phyloP scores from a whole-genome alignment of 1,139 yeast species.

The Candida gigantensis region DNA sequence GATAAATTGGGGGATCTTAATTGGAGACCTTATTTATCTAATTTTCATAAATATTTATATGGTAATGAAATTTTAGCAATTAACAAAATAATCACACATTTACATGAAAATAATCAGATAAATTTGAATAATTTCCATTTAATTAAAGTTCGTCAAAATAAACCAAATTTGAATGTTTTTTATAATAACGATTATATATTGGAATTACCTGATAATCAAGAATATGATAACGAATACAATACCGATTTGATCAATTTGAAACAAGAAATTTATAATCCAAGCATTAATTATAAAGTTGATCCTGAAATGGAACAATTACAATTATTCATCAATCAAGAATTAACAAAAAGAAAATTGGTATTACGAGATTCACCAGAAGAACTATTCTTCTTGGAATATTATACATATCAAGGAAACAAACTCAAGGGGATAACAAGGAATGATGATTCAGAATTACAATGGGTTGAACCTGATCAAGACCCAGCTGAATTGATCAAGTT shows the following conservation, averaged over 20 bases:
- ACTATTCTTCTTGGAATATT: slow-evolving; percentile 37
- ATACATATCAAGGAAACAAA: slow-evolving; percentile 22
- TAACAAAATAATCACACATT: slow-evolving; percentile 36
- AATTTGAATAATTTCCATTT: slow-evolving; percentile 41
- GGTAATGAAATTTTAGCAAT: slow-evolving; percentile 30
- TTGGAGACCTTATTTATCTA: slow-evolving; percentile 36
- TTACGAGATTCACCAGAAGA: slow-evolving; percentile 39
- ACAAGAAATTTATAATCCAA: too few relatives aligned
- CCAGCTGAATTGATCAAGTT: slow-evolving; percentile 36
- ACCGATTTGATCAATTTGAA: not conserved
- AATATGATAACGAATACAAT: too few relatives aligned
- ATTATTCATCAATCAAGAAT: slow-evolving; percentile 24
- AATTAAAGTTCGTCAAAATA: slow-evolving; percentile 28
- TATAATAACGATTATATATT: slow-evolving; percentile 28
- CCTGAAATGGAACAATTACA: too few relatives aligned
- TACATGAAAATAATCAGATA: slow-evolving; percentile 43
- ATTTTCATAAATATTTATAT: slow-evolving; percentile 24
- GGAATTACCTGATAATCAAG: slow-evolving; percentile 29
- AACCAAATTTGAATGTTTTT: slow-evolving; percentile 20
- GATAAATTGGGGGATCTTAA: slow-evolving; percentile 29
- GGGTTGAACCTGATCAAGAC: slow-evolving; percentile 54
- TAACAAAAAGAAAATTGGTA: slow-evolving; percentile 32
- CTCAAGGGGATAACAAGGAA: not conserved
- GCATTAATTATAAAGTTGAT: too few relatives aligned
- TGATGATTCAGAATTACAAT: slow-evolving; percentile 24